phyloP scores from a whole-genome alignment of 2,329 filamentous ascomycete genomes.

The Allantophomopsis lycopodina region DNA sequence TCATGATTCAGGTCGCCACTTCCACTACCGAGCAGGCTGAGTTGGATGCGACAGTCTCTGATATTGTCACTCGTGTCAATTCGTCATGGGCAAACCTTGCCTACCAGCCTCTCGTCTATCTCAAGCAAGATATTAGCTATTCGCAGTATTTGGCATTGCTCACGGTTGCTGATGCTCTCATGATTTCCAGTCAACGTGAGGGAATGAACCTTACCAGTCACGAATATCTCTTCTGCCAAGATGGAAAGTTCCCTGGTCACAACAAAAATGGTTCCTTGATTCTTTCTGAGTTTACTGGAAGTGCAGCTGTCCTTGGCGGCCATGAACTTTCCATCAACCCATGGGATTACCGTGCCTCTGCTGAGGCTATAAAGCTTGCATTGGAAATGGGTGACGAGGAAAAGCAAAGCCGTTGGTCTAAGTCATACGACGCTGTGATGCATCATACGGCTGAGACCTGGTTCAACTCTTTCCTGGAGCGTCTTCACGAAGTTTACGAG shows the following conservation, averaged over 20 bases:
- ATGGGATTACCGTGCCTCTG: constrained; percentile 85
- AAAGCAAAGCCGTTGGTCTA: constrained; percentile 60
- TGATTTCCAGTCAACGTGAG: constrained; percentile 90
- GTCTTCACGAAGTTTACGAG: constrained; percentile 63
- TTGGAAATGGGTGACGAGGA: constrained; percentile 69
- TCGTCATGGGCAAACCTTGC: constrained; percentile 81
- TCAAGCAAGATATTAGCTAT: constrained; percentile 91
- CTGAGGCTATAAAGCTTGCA: constrained; percentile 71
- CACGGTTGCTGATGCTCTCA: constrained; percentile 78
- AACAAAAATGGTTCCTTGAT: constrained; percentile 85
- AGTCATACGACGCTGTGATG: constrained; percentile 59
- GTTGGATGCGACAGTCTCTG: constrained; percentile 75
- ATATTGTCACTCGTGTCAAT: constrained; percentile 91
- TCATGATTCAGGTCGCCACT: constrained; percentile 86
- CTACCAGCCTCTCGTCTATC: constrained; percentile 83
- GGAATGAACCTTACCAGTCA: constrained; percentile 96
- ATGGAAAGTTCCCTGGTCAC: constrained; percentile 53
- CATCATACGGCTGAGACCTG: constrained; percentile 77
- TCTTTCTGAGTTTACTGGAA: constrained; percentile 89
- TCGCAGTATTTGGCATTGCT: constrained; percentile 85
- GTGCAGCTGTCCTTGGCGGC: constrained; percentile 69
- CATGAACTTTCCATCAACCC: constrained; percentile 82
- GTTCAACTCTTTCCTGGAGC: constrained; percentile 62
- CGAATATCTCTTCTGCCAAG: constrained; percentile 87
- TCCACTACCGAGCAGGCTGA: constrained; percentile 82